Percentiles rank a stretch among this genome's conserved stretches.
phyloP scores from a whole-genome alignment of 495 filamentous ascomycete genomes.

The Aspergillus diversus region DNA sequence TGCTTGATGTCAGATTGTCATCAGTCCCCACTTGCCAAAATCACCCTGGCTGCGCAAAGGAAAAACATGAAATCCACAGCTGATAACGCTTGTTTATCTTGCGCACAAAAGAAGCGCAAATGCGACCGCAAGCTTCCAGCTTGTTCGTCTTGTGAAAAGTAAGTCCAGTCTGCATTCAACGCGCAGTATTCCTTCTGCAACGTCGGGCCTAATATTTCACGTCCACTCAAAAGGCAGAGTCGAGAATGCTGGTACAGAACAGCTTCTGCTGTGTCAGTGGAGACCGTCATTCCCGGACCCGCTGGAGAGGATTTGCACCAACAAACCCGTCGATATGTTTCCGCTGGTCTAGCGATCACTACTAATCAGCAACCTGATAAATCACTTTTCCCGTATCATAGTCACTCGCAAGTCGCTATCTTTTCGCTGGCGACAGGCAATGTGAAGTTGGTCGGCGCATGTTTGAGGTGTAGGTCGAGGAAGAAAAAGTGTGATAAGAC shows the following conservation, averaged over 20 bases:
- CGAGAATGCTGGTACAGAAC: conserved; percentile 1
- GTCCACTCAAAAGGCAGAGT: not conserved
- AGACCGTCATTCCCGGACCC: not conserved
- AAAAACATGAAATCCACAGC: conserved; percentile 1
- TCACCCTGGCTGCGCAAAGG: not conserved
- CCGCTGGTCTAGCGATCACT: not conserved
- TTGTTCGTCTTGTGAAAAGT: conserved; percentile 4
- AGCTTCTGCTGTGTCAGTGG: not conserved
- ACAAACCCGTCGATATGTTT: not conserved
- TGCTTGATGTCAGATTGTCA: too few species aligned
- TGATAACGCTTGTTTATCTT: conserved; percentile 7
- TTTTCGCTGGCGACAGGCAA: not conserved
- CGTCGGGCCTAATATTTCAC: too few species aligned
- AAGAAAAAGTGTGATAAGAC: conserved; percentile 3
- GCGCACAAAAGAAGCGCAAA: conserved; percentile 4
- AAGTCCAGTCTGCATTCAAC: not conserved
- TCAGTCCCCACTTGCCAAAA: too few species aligned
- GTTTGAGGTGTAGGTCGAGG: conserved; percentile 2
- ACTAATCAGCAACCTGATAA: not conserved
- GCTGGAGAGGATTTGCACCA: not conserved
- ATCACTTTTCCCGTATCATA: not conserved
- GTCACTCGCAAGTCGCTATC: not conserved
- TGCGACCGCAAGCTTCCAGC: conserved; percentile 4
- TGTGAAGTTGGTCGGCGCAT: not conserved
- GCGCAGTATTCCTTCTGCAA: not conserved